These are phyloP conservation scores for Coemansia sp. DNA, from an alignment of 192 early-diverging fungal species.

Conservation along the genomic window DNA sequence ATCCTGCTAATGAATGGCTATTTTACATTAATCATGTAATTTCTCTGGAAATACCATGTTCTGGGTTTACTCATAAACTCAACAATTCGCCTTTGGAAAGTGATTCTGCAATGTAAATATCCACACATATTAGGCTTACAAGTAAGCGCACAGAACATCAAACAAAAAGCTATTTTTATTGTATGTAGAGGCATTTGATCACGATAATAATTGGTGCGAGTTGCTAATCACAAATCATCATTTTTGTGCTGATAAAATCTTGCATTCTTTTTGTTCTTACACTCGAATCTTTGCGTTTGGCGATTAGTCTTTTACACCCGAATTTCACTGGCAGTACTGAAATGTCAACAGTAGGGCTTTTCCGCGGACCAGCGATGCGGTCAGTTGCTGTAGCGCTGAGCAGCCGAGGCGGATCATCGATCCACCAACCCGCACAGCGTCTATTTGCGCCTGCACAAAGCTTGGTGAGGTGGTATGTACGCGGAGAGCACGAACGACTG, in stretches of 20 bases:
- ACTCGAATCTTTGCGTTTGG: neutral
- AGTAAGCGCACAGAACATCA: too few species aligned
- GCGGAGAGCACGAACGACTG: constrained; percentile 25
- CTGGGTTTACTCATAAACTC: too few species aligned
- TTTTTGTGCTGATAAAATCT: neutral
- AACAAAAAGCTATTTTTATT: too few species aligned
- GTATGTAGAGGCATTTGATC: too few species aligned
- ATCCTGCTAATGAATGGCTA: too few species aligned
- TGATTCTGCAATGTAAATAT: too few species aligned
- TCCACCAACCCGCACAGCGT: neutral
- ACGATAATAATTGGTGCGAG: too few species aligned
- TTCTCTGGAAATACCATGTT: too few species aligned
- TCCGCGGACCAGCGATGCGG: constrained; percentile 4
- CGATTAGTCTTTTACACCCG: neutral
- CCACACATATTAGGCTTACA: too few species aligned
- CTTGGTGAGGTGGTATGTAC: constrained; percentile 16
- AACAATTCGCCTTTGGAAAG: too few species aligned
- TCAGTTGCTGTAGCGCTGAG: constrained; percentile 6
- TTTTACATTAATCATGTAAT: too few species aligned
- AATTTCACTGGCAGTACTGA: neutral
- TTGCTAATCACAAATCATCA: too few species aligned
- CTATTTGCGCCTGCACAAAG: neutral
- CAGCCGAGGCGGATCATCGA: neutral
- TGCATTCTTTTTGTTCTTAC: neutral
- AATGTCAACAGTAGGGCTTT: constrained; percentile 27